phyloP scores from a whole-genome alignment of 495 filamentous ascomycete genomes.

The Letharia columbiana region DNA sequence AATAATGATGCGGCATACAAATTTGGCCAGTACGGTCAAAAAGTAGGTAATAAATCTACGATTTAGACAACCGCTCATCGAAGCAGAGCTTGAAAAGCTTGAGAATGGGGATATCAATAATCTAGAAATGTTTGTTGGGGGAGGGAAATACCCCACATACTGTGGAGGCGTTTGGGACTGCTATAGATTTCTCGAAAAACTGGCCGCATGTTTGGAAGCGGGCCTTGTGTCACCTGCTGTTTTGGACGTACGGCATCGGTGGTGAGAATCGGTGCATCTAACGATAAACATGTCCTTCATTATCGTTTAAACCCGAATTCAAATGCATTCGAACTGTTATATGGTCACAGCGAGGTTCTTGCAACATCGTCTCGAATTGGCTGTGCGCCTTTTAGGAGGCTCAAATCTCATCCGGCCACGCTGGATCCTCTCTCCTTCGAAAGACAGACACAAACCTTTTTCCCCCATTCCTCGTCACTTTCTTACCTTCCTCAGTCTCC shows the following conservation, averaged over 20 bases:
- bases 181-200: not conserved
- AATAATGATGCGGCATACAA: slow-evolving; percentile 22
- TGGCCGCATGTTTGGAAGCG: not conserved
- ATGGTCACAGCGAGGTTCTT: not conserved
- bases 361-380: not conserved
- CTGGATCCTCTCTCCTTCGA: slow-evolving; percentile 68
- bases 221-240: not conserved
- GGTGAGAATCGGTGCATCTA: not conserved
- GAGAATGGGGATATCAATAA: not conserved
- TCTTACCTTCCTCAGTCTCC: slow-evolving; percentile 95
- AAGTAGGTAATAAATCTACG: slow-evolving; percentile 1
- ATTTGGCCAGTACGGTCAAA: slow-evolving; percentile 1
- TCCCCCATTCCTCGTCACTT: slow-evolving; percentile 84
- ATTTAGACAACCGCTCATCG: slow-evolving; percentile 6
- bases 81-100: slow-evolving; percentile 6
- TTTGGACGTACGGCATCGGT: not conserved
- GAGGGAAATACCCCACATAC: not conserved
- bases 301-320: not conserved
- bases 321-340: not conserved
- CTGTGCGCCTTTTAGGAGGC: not conserved
- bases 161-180: not conserved
- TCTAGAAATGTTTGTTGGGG: slow-evolving; percentile 12
- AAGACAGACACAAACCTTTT: slow-evolving; percentile 83
- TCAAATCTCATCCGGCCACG: slow-evolving; percentile 43
- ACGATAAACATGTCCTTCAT: not conserved